Evolutionary conservation across 2,329 filamentous ascomycete genomes (phyloP).

Genomic region (Penicillium olsonii): DNA sequence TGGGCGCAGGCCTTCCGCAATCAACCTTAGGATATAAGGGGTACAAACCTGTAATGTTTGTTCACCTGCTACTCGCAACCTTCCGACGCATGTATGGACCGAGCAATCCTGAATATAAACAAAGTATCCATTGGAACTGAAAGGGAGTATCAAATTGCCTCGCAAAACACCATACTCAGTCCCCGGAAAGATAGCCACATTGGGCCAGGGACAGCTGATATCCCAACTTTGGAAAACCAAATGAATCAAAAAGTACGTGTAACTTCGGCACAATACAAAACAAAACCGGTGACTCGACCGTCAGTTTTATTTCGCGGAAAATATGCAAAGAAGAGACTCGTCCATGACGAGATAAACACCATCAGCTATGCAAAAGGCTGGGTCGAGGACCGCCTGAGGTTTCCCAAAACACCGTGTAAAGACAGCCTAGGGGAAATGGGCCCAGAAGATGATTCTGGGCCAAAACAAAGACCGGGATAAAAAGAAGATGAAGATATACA

Average conservation of each 20-base stretch:
- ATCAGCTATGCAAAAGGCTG: slow-evolving; percentile 13
- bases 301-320: background rate
- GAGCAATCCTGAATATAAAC: background rate
- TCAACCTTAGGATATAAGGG: too few species aligned
- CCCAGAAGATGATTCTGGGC: slow-evolving; percentile 11
- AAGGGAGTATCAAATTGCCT: background rate
- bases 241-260: background rate
- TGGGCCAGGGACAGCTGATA: background rate
- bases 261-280: background rate
- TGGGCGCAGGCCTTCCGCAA: too few species aligned
- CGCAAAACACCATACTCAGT: background rate
- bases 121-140: background rate
- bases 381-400: slow-evolving; percentile 1
- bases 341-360: too few species aligned
- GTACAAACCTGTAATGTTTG: too few species aligned
- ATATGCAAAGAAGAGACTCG: background rate
- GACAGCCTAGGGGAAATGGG: background rate
- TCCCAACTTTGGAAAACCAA: background rate
- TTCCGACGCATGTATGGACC: background rate
- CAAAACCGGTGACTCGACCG: background rate
- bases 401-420: slow-evolving; percentile 5
- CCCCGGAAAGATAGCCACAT: background rate
- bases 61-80: too few species aligned
- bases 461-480: background rate
- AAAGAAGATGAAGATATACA: too few species aligned